Evolutionary conservation across 129 eudicot species (phyloP), one percentile per base, ranked within the genome.

Genomic region (Solidago caesia): DNA sequence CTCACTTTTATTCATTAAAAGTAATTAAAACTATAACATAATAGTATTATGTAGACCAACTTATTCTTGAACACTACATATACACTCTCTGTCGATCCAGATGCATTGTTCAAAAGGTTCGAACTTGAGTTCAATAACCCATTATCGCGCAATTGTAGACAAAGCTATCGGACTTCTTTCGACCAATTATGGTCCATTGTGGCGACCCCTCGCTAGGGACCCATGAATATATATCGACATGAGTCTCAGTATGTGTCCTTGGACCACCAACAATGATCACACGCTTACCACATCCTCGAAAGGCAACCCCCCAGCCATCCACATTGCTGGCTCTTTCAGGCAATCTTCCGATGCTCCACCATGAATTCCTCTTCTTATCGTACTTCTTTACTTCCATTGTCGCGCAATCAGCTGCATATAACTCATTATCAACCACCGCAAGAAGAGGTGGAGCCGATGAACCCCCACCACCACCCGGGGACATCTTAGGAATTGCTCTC

Each of bases 241-340:
- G 69, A 26, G 81, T 74, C 48, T 41, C 79, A 7, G 87, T 85
- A 2, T 67, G 44, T 9, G 69, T 62, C 12, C 88, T 68, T 8
- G 90, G 90, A 49, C 92, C 96, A 26, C 92, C 96, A 25, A 90
- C 66, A 15, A 85, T 84, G 15, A 87, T 85, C 60, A 87, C 83
- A 3, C 77, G 81, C 41, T 87, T 83, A 7, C 96, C 92, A 60
- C 96, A 90, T 6, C 90, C 90, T 72, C 85, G 75, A 68, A 90
- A 90, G 10, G 92, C 96, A 52, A 87, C 74, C 8, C 96, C 96
- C 96, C 92, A 90, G 7, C 92, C 96, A 16, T 68, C 33, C 80
- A 77, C 72, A 7, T 85, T 79, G n/a, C 69, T 81, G 5, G 84
- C 92, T 4, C 87, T 52, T 62, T 85, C 80, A 4, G 96, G 96